phyloP scores from a whole-genome alignment of 1,284 basidiomycete species.

The Quambalaria eucalypti region DNA sequence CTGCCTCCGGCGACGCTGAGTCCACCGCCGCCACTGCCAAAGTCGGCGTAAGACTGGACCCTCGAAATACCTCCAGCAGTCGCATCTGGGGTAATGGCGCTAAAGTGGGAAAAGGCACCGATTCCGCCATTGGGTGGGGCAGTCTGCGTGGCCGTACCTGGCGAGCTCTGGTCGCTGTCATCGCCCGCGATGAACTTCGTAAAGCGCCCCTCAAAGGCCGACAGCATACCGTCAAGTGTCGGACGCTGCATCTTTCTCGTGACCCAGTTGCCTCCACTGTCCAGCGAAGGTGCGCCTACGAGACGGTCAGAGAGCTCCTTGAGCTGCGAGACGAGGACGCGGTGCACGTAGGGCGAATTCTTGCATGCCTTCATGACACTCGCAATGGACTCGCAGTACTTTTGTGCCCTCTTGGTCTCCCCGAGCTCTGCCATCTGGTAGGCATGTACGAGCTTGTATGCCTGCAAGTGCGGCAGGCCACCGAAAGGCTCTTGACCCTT shows the following conservation, averaged over 20 bases:
- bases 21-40: too few relatives aligned
- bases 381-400: conserved; percentile 84
- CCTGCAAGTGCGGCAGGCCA: conserved; percentile 77
- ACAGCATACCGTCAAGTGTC: conserved; percentile 81
- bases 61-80: conserved; percentile 44
- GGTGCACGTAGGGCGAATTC: conserved; percentile 61
- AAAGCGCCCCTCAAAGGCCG: conserved; percentile 85
- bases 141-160: background rate
- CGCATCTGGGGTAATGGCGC: conserved; percentile 71
- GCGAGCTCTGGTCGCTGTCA: conserved; percentile 14
- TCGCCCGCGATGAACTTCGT: conserved; percentile 84
- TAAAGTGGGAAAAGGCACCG: conserved; percentile 90
- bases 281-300: conserved; percentile 59
- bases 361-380: conserved; percentile 56
- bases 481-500: conserved; percentile 80
- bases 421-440: conserved; percentile 57
- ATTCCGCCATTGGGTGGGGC: conserved; percentile 7
- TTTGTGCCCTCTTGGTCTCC: conserved; percentile 41
- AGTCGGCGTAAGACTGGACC: conserved; percentile 38
- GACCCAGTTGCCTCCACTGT: conserved; percentile 54
- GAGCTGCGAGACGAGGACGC: conserved; percentile 64
- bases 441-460: conserved; percentile 77
- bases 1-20: conserved; percentile 10
- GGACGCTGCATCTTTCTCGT: conserved; percentile 60
- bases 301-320: conserved; percentile 74